phyloP scores from a whole-genome alignment of 345 rosid species.

The Acer campestre region DNA sequence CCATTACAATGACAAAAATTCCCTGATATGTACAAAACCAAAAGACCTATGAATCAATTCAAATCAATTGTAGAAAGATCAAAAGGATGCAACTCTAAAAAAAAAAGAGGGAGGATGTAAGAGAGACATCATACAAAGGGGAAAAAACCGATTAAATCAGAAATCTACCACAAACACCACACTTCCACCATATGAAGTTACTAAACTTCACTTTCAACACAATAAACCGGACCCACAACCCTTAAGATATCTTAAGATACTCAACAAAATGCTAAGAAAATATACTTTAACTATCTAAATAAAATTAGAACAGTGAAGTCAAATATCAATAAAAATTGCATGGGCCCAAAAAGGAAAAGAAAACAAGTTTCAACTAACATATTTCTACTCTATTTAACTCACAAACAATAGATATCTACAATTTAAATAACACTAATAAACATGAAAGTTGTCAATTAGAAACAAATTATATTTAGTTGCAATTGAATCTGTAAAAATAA shows the following conservation, averaged over 20 bases:
- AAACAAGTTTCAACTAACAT: neutral
- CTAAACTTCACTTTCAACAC: conserved; percentile 10
- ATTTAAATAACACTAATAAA: too few species aligned
- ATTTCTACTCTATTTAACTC: neutral
- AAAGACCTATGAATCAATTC: neutral
- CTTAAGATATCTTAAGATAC: neutral
- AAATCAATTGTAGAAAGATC: neutral
- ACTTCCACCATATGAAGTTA: neutral
- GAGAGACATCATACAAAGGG: neutral
- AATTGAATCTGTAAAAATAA: too few species aligned
- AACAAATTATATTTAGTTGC: too few species aligned
- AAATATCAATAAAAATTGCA: neutral
- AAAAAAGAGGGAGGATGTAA: neutral
- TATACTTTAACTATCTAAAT: neutral
- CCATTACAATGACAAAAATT: neutral
- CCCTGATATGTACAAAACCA: neutral
- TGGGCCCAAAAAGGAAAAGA: neutral
- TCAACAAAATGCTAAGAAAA: neutral
- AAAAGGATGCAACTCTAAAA: neutral
- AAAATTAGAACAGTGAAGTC: neutral
- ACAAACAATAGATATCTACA: too few species aligned
- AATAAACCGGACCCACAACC: neutral
- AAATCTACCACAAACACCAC: neutral
- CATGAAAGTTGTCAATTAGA: too few species aligned
- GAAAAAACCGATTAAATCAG: neutral